These are phyloP conservation scores for Polyporus arcularius DNA, from an alignment of 768 basidiomycete species.

Conservation along the genomic window DNA sequence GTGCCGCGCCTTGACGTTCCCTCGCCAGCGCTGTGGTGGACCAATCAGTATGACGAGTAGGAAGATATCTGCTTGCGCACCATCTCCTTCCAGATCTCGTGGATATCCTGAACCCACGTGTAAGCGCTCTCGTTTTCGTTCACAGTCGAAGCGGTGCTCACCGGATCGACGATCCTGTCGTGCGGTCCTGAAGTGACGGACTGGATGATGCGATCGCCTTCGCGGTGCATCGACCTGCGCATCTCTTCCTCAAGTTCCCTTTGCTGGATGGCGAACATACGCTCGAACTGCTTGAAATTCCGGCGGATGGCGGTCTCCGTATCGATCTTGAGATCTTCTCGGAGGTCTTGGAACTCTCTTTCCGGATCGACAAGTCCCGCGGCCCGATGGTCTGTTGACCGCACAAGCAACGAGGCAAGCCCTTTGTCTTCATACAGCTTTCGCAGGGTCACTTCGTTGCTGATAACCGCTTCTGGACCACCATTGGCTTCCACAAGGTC, in stretches of 20 bases:
- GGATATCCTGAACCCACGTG: constrained; percentile 42
- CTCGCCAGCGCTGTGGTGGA: constrained; percentile 46
- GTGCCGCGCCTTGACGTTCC: constrained; percentile 51
- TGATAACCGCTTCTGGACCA: constrained; percentile 13
- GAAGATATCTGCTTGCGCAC: constrained; percentile 28
- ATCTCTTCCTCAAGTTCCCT: constrained; percentile 38
- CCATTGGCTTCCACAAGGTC: constrained; percentile 11
- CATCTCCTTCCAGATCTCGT: constrained; percentile 56
- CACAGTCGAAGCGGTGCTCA: constrained; percentile 4
- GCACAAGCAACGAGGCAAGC: neutral
- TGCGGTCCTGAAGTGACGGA: constrained; percentile 45
- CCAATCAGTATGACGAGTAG: neutral
- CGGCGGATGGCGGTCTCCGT: constrained; percentile 32
- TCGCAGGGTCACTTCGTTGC: neutral
- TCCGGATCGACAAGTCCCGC: no score
- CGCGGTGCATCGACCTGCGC: constrained; percentile 32
- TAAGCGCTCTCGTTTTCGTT: neutral
- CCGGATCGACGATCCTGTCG: constrained; percentile 43
- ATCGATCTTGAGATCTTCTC: constrained; percentile 13
- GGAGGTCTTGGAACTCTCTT: neutral
- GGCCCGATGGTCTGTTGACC: no score
- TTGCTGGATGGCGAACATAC: constrained; percentile 48
- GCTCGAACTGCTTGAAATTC: constrained; percentile 46
- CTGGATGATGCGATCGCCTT: constrained; percentile 41
- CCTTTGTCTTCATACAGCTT: constrained; percentile 1